Base-by-base conservation (phyloP, 2,329 filamentous ascomycete genomes). In the Monosporascus sp. region DNA sequence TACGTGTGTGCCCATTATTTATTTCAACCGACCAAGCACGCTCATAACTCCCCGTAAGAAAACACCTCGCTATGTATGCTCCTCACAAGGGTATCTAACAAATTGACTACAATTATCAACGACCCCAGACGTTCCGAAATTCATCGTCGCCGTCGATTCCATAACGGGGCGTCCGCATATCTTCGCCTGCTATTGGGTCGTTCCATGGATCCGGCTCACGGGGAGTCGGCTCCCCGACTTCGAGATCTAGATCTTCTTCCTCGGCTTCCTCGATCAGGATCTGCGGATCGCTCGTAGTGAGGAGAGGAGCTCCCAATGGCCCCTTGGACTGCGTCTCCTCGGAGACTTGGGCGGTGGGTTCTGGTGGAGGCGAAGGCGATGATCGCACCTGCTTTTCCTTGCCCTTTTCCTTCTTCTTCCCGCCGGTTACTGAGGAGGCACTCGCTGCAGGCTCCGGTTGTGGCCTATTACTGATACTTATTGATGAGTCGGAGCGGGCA, bases 111-210 rank as follows among this genome's bases (percentile, higher is more conserved):
- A 41, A 40, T 28, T 2, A 48, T 54, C 49, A 38, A 31, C 51
- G 48, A 51, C 63, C 68, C 76, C 76, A 78, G n/a, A 77, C 73
- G 55, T 78, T 78, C 20, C 68, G 67, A 55, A 77, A 78, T 52
- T 74, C 75, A 3, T 77, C 75, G 28, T 67, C 66, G n/a, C 68
- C 59, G 2, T 71, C 56, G 17, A 52, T 44, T 17, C 52, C 54
- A 37, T 55, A 59, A 24, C 53, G 44, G 11, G 61, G 62, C 9
- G 55, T 56, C 3, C 47, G 55, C 3, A 51, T 38, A 5, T 51
- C 24, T 3, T 55, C 49, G 1, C 28, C 20, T 4, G 28, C 40
- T 22, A 38, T 28, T 9, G 43, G 31, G 6, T 55, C 44, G n/a
- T 51, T 18, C 55, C 53, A 58, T 50, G 37, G 51, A 40, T 44